These are phyloP conservation scores for Kandelia obovata DNA, from an alignment of 345 rosid genomes.

Conservation along the genomic window DNA sequence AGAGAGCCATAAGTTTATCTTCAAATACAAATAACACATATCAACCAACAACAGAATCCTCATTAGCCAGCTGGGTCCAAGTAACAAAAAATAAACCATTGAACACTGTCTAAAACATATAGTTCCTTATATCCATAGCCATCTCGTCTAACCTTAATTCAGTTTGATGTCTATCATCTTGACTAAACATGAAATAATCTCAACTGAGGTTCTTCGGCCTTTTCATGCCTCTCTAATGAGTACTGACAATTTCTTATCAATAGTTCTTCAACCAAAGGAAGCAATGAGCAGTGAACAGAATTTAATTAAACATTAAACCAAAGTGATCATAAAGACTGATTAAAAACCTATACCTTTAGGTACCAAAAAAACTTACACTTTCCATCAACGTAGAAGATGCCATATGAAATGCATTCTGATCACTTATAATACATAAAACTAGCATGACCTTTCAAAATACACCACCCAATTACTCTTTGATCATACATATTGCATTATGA, in stretches of 20 bases:
- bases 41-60: neutral
- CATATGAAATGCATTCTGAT: neutral
- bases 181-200: neutral
- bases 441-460: neutral
- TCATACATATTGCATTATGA: neutral
- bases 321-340: no score
- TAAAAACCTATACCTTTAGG: no score
- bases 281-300: no score
- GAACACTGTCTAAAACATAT: neutral
- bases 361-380: no score
- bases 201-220: neutral
- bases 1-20: no score
- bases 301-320: no score
- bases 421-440: slow-evolving; percentile 14
- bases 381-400: no score
- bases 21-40: neutral
- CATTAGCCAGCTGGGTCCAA: neutral
- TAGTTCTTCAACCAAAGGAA: no score
- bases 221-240: neutral
- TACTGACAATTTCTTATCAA: no score
- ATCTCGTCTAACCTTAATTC: neutral
- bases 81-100: neutral
- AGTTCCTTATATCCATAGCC: neutral
- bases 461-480: neutral
- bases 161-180: neutral